Percentiles rank a stretch among this genome's conserved stretches.
Evolutionary conservation across 2,329 filamentous ascomycete species (phyloP).

Genomic region (Fusarium mundagurra): DNA sequence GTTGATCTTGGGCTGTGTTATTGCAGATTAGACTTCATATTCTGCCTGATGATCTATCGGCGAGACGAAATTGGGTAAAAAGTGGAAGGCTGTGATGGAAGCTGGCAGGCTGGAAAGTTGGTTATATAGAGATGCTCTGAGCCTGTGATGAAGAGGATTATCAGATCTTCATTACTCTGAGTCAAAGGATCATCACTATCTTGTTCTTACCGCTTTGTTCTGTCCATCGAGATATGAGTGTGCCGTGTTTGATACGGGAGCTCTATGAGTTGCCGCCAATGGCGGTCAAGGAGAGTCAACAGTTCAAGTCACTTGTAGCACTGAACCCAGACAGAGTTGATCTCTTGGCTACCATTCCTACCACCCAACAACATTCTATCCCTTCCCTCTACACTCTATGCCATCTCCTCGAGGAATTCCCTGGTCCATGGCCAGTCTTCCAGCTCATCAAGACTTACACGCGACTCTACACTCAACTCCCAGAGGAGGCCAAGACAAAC

Average conservation of each 20-base stretch:
- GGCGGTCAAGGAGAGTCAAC: background rate
- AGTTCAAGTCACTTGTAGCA: background rate
- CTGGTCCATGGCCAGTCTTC: background rate
- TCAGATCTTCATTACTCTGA: background rate
- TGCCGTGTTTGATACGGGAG: background rate
- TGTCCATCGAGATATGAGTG: background rate
- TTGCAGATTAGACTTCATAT: background rate
- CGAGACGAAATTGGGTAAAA: background rate
- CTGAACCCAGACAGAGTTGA: background rate
- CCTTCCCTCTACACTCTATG: background rate
- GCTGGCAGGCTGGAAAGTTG: background rate
- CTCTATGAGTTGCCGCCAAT: background rate
- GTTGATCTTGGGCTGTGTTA: background rate
- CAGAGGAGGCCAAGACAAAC: background rate
- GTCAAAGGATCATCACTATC: background rate
- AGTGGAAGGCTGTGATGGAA: background rate
- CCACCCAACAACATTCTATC: rapidly evolving
- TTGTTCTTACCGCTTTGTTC: background rate
- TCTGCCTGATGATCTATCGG: background rate
- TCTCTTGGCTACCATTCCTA: background rate
- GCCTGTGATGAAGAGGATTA: background rate
- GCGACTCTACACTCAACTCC: background rate
- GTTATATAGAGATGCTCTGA: background rate
- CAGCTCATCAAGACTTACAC: conserved; percentile 7
- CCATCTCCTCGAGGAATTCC: background rate